Base-by-base conservation (phyloP, 2,329 filamentous ascomycete species). In the Fonsecaea pedrosoi region DNA sequence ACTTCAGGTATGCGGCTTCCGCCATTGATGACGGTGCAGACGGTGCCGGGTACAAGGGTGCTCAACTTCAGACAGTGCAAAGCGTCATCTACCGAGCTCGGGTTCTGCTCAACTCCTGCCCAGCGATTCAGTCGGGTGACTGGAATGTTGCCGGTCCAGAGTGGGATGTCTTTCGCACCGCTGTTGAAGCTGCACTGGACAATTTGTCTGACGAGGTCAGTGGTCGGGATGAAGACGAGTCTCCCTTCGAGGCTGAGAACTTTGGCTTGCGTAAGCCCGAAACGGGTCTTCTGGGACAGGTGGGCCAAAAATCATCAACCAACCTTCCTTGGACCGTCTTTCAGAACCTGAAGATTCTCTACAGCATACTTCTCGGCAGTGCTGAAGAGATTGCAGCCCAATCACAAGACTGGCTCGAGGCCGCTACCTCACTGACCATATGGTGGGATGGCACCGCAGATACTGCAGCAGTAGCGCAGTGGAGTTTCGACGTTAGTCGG, bases 401-500 rank as follows among this genome's bases (percentile, higher is more conserved):
- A 54, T 87, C 93, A 0, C 89, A 94, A 74, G 94, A 97, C 78
- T 98, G 94, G 94, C 88, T 94, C 60, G 94, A 98, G 80, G 94
- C 92, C 0, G 91, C 90, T 0, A 81, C 97, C 67, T 91, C 90
- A 1, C 81, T 98, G 58, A 89, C 94, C 37, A 89, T 91, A 5
- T 98, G 94, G 94, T 97, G 94, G 93, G 90, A 96, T 75, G 92
- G 95, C 68, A 86, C 87, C n/a, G 86, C 88, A 67, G 85, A 89
- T 9, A 15, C 30, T 21, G 81, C 83, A 13, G 79, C 82, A 1
- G 71, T 78, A 34, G 70, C 77, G 1, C 74, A 78, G 42, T 80
- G 77, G 60, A 82, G 78, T 70, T 76, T 84, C 37, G 78, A 78
- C 59, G 78, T 77, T n/a, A 82, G 79, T 66, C 79, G 81, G 62